Conservation (phyloP, 352 stramenopile genomes). For the Saprolegnia parasitica region DNA sequence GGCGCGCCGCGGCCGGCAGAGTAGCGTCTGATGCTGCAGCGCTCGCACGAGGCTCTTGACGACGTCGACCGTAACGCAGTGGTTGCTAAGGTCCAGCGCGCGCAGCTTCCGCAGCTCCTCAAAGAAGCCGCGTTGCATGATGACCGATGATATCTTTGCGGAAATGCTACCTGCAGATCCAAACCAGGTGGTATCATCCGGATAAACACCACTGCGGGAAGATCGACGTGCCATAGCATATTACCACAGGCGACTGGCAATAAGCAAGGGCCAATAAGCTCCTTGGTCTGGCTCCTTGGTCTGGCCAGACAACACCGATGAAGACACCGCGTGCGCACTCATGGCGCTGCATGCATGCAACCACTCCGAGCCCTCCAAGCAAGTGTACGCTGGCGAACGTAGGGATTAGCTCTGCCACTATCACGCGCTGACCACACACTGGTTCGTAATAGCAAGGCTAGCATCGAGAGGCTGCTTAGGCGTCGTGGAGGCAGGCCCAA, state of each 20-base stretch:
- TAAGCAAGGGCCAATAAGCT: too few relatives aligned
- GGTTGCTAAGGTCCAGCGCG: not conserved
- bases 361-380: too few relatives aligned
- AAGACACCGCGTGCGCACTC: too few relatives aligned
- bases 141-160: not conserved
- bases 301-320: too few relatives aligned
- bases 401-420: too few relatives aligned
- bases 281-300: too few relatives aligned
- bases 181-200: not conserved
- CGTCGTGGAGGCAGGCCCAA: constrained; percentile 10
- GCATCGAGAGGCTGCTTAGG: not conserved
- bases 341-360: too few relatives aligned
- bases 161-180: not conserved
- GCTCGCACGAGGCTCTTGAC: constrained; percentile 20
- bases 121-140: constrained; percentile 4
- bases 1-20: not conserved
- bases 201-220: not conserved
- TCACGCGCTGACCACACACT: too few relatives aligned
- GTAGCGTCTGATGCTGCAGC: constrained; percentile 12
- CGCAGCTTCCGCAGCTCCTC: constrained; percentile 20
- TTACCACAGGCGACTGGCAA: too few relatives aligned
- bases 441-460: not conserved
- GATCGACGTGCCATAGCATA: too few relatives aligned
- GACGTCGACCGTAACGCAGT: constrained; percentile 9
- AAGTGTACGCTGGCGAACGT: too few relatives aligned